These are phyloP conservation scores for Pyrrhoderma lamaoense DNA, from an alignment of 1,284 basidiomycete genomes.

Conservation along the genomic window DNA sequence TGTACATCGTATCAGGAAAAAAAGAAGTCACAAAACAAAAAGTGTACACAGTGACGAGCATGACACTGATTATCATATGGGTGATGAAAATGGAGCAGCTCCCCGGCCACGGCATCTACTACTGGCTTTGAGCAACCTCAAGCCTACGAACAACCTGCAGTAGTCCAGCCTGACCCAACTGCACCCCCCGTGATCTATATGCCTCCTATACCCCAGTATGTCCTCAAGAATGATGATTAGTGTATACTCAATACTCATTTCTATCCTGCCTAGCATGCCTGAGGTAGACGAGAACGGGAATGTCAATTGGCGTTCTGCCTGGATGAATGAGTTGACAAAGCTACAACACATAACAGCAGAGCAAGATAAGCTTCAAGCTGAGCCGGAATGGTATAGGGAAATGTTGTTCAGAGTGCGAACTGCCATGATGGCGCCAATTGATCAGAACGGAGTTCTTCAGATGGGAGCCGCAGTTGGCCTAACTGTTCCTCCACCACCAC, in stretches of 20 bases:
- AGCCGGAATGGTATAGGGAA: slow-evolving; percentile 75
- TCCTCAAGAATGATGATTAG: background rate
- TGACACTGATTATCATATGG: slow-evolving; percentile 51
- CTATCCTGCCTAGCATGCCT: slow-evolving; percentile 39
- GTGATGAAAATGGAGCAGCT: slow-evolving; percentile 18
- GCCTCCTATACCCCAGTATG: background rate
- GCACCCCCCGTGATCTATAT: background rate
- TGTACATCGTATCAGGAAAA: slow-evolving; percentile 76
- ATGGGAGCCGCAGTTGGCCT: slow-evolving; percentile 2
- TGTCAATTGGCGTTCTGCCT: slow-evolving; percentile 68
- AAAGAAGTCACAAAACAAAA: slow-evolving; percentile 40
- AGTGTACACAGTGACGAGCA: slow-evolving; percentile 27
- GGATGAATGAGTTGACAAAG: slow-evolving; percentile 69
- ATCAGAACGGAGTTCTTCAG: slow-evolving; percentile 17
- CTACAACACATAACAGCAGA: slow-evolving; percentile 64
- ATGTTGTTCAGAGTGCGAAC: slow-evolving; percentile 69
- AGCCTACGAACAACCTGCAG: slow-evolving; percentile 9
- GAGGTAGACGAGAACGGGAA: slow-evolving; percentile 71
- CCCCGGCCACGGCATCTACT: slow-evolving; percentile 1
- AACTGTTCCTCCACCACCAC: slow-evolving; percentile 30
- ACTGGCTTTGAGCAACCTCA: background rate
- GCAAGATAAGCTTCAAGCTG: slow-evolving; percentile 70
- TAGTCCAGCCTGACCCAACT: slow-evolving; percentile 1
- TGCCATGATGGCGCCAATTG: slow-evolving; percentile 49
- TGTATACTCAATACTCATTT: slow-evolving; percentile 19